Evolutionary conservation across 495 filamentous ascomycete species (phyloP), one percentile per base, ranked within the genome.

Genomic region (Aspergillus mulundensis): DNA sequence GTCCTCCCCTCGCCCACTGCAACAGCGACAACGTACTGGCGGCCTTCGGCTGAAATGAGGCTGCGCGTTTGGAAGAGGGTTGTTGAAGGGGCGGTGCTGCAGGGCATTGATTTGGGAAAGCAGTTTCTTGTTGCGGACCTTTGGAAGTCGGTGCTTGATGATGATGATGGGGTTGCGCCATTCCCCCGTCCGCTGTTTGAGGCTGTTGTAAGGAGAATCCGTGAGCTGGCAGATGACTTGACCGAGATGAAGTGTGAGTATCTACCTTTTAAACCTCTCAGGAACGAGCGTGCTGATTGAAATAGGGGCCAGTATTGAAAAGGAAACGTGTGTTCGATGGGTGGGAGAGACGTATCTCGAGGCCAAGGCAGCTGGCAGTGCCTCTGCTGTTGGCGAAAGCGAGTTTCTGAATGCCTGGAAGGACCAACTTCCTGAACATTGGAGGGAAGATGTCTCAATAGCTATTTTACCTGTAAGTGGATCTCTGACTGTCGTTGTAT

Each of bases 401-500:
- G 70, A 78, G 3, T 83, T 82, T 50, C 39, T 85, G 8, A 65
- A 69, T 38, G 63, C 66, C 2, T 87, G 84, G 84, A 80, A 72
- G 59, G 80, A 86, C 49, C 66, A 63, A 19, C 65, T 87, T 46
- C 84, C 82, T 20, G 84, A 86, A 53, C 52, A 67, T 24, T 87
- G 84, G 84, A 78, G 78, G 38, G 60, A 64, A 7, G 68, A 81
- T 30, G 82, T 71, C n/a, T 60, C 67, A 3, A 42, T 84, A 12
- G 71, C 78, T 0, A 63, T 71, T 15, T 61, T 87, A 40, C 67
- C 74, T 41, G 77, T 78, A 65, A 54, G 58, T 40, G 12, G 3
- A 50, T 6, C 32, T 10, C 32, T 36, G 32, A 4, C 16, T 2
- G 16, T 16, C 11, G 21, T 32, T 19, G 24, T 42, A 18, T 19